Percentiles rank a stretch among this genome's conserved stretches.
These are phyloP conservation scores for Dryadomyces sulphureus DNA, from an alignment of 2,329 filamentous ascomycete genomes.

Conservation along the genomic window DNA sequence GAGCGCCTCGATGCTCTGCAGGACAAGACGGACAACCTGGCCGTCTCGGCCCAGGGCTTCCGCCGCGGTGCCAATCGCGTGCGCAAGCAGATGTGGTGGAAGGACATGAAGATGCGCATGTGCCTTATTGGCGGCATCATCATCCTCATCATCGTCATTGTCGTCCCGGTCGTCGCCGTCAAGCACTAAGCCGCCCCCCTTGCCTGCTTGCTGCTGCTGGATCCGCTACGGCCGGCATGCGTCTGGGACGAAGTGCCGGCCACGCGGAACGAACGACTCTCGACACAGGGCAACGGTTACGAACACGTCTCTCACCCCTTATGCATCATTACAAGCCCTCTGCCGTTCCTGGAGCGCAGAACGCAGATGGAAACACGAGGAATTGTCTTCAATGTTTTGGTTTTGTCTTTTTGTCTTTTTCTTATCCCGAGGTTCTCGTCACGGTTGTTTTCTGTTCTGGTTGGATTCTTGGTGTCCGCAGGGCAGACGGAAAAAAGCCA, in stretches of 20 bases:
- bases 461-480: background rate
- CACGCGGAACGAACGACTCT: background rate
- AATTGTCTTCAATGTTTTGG: background rate
- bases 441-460: background rate
- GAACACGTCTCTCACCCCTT: background rate
- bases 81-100: constrained; percentile 99
- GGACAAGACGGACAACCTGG: constrained; percentile 90
- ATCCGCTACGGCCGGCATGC: constrained; percentile 1
- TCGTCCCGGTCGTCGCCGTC: constrained; percentile 54
- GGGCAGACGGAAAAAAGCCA: no score
- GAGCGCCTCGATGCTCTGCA: constrained; percentile 76
- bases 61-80: constrained; percentile 91
- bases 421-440: background rate
- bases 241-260: background rate
- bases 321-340: background rate
- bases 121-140: constrained; percentile 86
- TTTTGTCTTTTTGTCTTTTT: background rate
- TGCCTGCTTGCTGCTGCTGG: background rate
- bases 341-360: constrained; percentile 1
- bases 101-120: constrained; percentile 99
- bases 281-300: background rate
- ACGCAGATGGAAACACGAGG: constrained; percentile 1
- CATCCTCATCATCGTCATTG: constrained; percentile 82
- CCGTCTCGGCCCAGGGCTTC: constrained; percentile 86
- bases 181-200: background rate